These are phyloP conservation scores for Dactylellina sp. DNA, from an alignment of 2,329 filamentous ascomycete species.

Conservation along the genomic window DNA sequence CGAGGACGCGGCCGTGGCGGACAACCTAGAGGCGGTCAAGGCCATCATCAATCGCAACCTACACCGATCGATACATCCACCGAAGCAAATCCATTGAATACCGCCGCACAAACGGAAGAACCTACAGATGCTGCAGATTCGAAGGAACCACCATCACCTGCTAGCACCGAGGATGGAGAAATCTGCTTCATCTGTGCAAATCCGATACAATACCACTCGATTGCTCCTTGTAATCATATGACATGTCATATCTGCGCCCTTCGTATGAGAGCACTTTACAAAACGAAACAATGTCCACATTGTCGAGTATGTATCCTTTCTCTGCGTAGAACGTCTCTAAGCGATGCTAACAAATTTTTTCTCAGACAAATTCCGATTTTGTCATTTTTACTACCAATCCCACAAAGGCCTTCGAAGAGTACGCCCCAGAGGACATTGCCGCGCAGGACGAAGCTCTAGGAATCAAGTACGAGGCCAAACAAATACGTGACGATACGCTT, in stretches of 20 bases:
- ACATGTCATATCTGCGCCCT: constrained; percentile 97
- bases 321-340: neutral
- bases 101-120: constrained; percentile 1
- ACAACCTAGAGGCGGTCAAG: constrained; percentile 29
- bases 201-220: constrained; percentile 83
- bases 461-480: constrained; percentile 87
- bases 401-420: constrained; percentile 87
- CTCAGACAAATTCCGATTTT: constrained; percentile 65
- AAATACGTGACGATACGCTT: constrained; percentile 91
- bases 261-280: constrained; percentile 91
- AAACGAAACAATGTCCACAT: constrained; percentile 95
- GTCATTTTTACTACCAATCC: constrained; percentile 93
- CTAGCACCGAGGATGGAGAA: constrained; percentile 71
- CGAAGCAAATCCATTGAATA: constrained; percentile 7
- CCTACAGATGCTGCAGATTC: constrained; percentile 56
- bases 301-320: constrained; percentile 76
- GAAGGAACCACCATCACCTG: constrained; percentile 42
- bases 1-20: constrained; percentile 39
- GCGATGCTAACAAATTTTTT: constrained; percentile 16
- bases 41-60: constrained; percentile 25
- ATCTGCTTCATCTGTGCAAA: constrained; percentile 99
- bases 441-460: constrained; percentile 86
- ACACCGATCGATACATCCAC: constrained; percentile 19
- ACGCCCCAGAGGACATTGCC: constrained; percentile 76
- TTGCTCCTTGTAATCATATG: constrained; percentile 93